These are phyloP conservation scores for Cercospora citrullina DNA, from an alignment of 2,329 filamentous ascomycete genomes.

Conservation along the genomic window DNA sequence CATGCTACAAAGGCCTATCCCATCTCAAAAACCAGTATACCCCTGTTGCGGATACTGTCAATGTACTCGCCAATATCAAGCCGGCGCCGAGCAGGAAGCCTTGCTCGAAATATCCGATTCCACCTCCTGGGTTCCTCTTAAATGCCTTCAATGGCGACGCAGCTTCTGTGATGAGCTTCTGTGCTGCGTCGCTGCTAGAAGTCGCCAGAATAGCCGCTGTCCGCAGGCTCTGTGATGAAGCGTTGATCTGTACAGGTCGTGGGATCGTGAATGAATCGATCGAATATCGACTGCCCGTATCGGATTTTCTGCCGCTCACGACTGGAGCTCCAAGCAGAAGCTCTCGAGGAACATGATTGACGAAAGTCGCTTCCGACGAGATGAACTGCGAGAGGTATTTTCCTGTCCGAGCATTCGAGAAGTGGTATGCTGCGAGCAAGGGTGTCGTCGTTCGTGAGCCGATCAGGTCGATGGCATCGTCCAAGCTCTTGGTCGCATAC, in stretches of 20 bases:
- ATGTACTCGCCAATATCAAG: conserved; percentile 32
- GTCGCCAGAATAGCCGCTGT: conserved; percentile 18
- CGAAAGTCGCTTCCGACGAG: conserved; percentile 50
- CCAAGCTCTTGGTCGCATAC: conserved; percentile 52
- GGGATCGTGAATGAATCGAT: conserved; percentile 48
- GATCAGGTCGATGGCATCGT: conserved; percentile 56
- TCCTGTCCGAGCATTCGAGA: conserved; percentile 50
- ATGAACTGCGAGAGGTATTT: conserved; percentile 64
- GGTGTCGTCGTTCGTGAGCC: conserved; percentile 26
- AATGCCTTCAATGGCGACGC: conserved; percentile 30
- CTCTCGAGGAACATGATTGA: conserved; percentile 59
- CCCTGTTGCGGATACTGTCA: conserved; percentile 24
- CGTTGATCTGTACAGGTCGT: conserved; percentile 45
- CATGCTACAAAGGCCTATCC: conserved; percentile 12
- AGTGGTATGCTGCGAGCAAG: conserved; percentile 54
- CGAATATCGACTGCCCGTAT: conserved; percentile 44
- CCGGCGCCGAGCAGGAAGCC: conserved; percentile 42
- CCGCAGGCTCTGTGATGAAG: conserved; percentile 9
- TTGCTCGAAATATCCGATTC: conserved; percentile 43
- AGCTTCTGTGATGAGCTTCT: conserved; percentile 29
- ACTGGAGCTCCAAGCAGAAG: conserved; percentile 51
- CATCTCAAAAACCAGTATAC: conserved; percentile 26
- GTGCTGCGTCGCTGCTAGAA: conserved; percentile 14
- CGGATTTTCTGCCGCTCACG: conserved; percentile 35
- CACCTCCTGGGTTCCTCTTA: conserved; percentile 41